phyloP scores from a whole-genome alignment of 768 basidiomycete genomes.

The Mycena leptocephala region DNA sequence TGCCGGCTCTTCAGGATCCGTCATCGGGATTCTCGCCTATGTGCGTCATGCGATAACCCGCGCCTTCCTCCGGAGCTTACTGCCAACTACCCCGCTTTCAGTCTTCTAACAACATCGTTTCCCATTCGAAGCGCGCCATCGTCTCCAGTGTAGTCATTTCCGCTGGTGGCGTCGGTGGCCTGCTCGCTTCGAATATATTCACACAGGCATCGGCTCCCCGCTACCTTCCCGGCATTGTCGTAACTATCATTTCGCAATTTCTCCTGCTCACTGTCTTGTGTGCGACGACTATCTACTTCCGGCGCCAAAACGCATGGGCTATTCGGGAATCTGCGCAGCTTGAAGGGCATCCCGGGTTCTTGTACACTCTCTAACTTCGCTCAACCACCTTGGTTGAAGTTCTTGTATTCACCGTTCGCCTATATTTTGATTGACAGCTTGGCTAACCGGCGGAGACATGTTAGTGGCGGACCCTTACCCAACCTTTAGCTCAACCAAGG shows the following conservation, averaged over 20 bases:
- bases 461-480: not conserved
- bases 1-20: constrained; percentile 62
- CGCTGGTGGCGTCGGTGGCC: constrained; percentile 66
- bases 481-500: not conserved
- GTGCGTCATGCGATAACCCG: constrained; percentile 46
- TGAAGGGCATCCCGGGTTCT: constrained; percentile 56
- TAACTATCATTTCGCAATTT: constrained; percentile 62
- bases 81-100: constrained; percentile 34
- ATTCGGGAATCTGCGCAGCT: constrained; percentile 43
- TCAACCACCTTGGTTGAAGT: not conserved
- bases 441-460: not conserved
- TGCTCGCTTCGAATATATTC: constrained; percentile 64
- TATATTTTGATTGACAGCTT: constrained; percentile 17
- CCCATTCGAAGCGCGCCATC: constrained; percentile 66
- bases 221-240: constrained; percentile 65
- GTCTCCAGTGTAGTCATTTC: constrained; percentile 63
- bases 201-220: constrained; percentile 62
- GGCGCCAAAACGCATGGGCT: constrained; percentile 52
- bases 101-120: constrained; percentile 67
- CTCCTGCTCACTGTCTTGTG: constrained; percentile 58
- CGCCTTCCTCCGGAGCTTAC: not conserved
- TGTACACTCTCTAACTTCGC: constrained; percentile 56
- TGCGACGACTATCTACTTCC: constrained; percentile 57
- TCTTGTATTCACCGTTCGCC: constrained; percentile 23
- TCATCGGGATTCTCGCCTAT: constrained; percentile 67